A percentile compares a stretch with the other conserved stretches of the same genome.
phyloP scores from a whole-genome alignment of 1,284 basidiomycete species.

The Rhodotorula sp. region DNA sequence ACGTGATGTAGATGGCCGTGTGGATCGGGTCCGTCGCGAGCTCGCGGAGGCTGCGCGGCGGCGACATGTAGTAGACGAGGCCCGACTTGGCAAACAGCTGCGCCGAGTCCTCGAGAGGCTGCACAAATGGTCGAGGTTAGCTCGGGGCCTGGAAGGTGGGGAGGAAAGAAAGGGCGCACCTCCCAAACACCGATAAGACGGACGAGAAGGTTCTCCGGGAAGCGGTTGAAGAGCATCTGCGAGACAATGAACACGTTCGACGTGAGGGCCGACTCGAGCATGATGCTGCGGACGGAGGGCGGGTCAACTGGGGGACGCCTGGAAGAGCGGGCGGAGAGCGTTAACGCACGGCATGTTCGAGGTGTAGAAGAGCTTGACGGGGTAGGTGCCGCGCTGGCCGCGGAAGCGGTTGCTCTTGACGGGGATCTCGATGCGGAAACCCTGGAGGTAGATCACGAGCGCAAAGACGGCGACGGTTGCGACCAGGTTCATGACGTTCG shows the following conservation, averaged over 20 bases:
- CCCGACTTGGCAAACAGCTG: slow-evolving; percentile 89
- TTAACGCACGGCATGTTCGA: slow-evolving; percentile 38
- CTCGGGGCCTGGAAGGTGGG: rapidly evolving
- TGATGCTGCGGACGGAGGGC: slow-evolving; percentile 71
- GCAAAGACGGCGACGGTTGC: slow-evolving; percentile 91
- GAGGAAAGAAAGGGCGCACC: slow-evolving; percentile 57
- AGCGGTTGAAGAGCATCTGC: slow-evolving; percentile 89
- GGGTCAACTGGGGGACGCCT: background rate
- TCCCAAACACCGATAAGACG: slow-evolving; percentile 94
- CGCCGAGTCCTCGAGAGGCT: slow-evolving; percentile 88
- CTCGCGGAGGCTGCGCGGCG: slow-evolving; percentile 81
- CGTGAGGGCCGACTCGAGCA: slow-evolving; percentile 93
- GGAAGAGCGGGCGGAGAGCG: background rate
- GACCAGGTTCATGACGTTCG: slow-evolving; percentile 97
- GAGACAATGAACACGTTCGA: slow-evolving; percentile 95
- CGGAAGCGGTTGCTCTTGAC: slow-evolving; percentile 96
- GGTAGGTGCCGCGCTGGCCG: slow-evolving; percentile 91
- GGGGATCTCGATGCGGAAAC: slow-evolving; percentile 98
- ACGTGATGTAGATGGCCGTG: slow-evolving; percentile 84
- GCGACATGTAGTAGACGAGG: slow-evolving; percentile 94
- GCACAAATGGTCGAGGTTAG: background rate
- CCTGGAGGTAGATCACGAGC: slow-evolving; percentile 95
- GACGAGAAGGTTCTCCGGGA: slow-evolving; percentile 89
- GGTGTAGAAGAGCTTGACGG: slow-evolving; percentile 98
- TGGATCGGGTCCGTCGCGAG: slow-evolving; percentile 91